Evolutionary conservation across 2,329 filamentous ascomycete genomes (phyloP), one percentile per base, ranked within the genome.

Genomic region (Cordyceps farinosa): DNA sequence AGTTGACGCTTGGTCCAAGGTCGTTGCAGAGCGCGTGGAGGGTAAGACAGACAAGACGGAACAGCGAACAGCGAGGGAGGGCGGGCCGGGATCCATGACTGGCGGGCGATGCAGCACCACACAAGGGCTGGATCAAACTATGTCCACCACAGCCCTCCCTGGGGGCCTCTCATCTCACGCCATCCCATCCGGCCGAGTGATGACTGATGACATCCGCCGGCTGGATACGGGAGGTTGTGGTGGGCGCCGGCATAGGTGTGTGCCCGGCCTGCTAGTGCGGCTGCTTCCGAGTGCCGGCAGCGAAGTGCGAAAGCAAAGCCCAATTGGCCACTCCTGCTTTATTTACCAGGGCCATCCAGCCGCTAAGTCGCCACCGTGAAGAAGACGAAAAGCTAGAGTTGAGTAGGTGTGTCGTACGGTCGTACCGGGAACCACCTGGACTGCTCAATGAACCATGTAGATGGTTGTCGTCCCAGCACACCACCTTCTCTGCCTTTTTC

Each of bases 61-160:
- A 27, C 22, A 47, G 54, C 6, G 27, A 47, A 34, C n/a, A 36
- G 38, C 42, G 29, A 57, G 42, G 27, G 44, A 58, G 55, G 29
- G 55, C 7, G 42, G 38, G 27, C 55, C n/a, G n/a, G 54, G 44
- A 48, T 29, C 55, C 55, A 38, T 34, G 55, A 48, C 42, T 58
- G 54, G 30, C 40, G 42, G 53, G 54, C 40, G 44, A 50, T 38
- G 17, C 34, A 40, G 51, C 48, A 13, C 40, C 54, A 48, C 9
- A 38, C 40, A 27, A 44, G 27, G 57, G 30, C 29, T 53, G 47
- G 40, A 30, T 62, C 60, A 51, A 56, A 27, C 47, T 44, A 66
- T 68, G 61, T 22, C 61, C 58, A 61, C 61, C 61, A 61, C 13
- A 47, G 53, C 66, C 40, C 57, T 59, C 2, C 5, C 54, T 36